These are phyloP conservation scores for Exophiala calicioides DNA, from an alignment of 2,329 filamentous ascomycete genomes.

Conservation along the genomic window DNA sequence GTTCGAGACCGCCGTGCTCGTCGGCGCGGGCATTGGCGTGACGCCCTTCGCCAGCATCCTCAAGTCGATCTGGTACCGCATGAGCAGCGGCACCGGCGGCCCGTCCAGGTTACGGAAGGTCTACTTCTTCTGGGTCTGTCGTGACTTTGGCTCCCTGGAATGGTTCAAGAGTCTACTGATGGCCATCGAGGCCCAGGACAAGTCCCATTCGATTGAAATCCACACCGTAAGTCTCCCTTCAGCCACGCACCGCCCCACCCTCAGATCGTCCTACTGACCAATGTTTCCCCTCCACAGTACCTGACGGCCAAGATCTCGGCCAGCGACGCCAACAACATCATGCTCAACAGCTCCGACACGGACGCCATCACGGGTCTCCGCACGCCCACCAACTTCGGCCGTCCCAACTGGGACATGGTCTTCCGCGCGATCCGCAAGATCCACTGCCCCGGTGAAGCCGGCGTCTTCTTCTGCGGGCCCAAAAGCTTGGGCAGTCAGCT, in stretches of 20 bases:
- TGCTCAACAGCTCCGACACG: conserved; percentile 79
- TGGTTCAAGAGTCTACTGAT: conserved; percentile 84
- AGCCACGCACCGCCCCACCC: not conserved
- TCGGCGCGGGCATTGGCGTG: conserved; percentile 55
- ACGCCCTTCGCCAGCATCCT: conserved; percentile 56
- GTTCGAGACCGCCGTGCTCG: conserved; percentile 54
- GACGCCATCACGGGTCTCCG: conserved; percentile 81
- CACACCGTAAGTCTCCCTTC: conserved; percentile 59
- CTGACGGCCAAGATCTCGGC: conserved; percentile 83
- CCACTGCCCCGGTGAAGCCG: conserved; percentile 69
- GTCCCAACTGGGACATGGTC: conserved; percentile 89
- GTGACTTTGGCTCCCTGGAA: conserved; percentile 84
- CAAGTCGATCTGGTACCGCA: conserved; percentile 91
- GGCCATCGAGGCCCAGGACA: conserved; percentile 83
- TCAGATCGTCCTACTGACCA: not conserved
- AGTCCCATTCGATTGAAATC: conserved; percentile 82
- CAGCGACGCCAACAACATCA: conserved; percentile 85
- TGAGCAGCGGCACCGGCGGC: conserved; percentile 66
- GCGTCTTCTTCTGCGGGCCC: conserved; percentile 83
- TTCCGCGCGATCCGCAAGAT: conserved; percentile 81
- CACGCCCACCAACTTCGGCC: conserved; percentile 80
- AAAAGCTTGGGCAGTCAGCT: conserved; percentile 75
- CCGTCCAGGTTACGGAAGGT: conserved; percentile 80
- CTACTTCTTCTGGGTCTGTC: conserved; percentile 91
- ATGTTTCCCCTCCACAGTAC: conserved; percentile 51